A percentile compares a stretch with the other conserved stretches of the same genome.
Conservation (phyloP, 768 basidiomycete genomes). For the Paxillus involutus region DNA sequence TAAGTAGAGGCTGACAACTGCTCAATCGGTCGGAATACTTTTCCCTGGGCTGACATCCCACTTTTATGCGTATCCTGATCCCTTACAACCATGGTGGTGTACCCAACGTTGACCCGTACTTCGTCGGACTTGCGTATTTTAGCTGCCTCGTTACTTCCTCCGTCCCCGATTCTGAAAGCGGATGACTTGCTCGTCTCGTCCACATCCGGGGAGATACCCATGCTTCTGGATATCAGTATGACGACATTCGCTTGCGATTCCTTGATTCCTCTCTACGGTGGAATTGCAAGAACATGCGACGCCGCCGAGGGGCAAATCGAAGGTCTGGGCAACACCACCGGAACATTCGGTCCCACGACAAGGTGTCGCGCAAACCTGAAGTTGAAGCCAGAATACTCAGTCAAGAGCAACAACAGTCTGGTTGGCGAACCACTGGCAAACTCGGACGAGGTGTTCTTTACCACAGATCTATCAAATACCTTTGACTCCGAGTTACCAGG, state of each 20-base stretch:
- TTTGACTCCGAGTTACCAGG: slow-evolving; percentile 1
- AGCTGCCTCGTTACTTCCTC: slow-evolving; percentile 35
- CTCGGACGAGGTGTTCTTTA: not conserved
- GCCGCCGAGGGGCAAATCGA: slow-evolving; percentile 6
- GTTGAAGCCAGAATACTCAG: not conserved
- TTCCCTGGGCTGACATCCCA: slow-evolving; percentile 12
- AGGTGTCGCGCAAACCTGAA: not conserved
- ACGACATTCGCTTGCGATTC: slow-evolving; percentile 8
- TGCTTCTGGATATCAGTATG: slow-evolving; percentile 37
- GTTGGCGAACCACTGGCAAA: slow-evolving; percentile 1
- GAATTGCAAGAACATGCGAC: slow-evolving; percentile 2
- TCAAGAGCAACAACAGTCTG: not conserved
- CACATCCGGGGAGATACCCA: slow-evolving; percentile 53
- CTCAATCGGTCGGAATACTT: not conserved
- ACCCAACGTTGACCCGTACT: slow-evolving; percentile 33
- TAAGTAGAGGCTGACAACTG: slow-evolving; percentile 1
- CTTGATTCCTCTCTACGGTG: not conserved
- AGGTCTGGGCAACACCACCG: not conserved
- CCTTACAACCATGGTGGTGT: slow-evolving; percentile 9
- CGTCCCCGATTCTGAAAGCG: slow-evolving; percentile 48
- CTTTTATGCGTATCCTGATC: not conserved
- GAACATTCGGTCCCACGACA: not conserved
- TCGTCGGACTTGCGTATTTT: slow-evolving; percentile 41
- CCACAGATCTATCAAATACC: not conserved
- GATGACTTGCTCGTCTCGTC: slow-evolving; percentile 33